These are phyloP conservation scores for Fusarium sp. DNA, from an alignment of 2,329 filamentous ascomycete species.

Conservation along the genomic window DNA sequence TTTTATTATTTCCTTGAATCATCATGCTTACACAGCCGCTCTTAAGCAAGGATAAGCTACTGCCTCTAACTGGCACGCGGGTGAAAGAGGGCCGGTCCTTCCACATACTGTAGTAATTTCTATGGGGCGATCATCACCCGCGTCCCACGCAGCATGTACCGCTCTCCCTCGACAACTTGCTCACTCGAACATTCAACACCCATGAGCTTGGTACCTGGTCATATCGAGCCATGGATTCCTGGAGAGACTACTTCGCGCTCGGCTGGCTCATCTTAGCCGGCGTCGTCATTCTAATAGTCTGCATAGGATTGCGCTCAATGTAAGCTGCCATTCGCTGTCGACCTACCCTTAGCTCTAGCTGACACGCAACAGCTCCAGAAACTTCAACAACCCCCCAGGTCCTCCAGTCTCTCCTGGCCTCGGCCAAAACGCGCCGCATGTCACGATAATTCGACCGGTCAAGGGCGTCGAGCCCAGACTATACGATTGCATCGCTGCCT, in stretches of 20 bases:
- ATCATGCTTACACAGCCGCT: not conserved
- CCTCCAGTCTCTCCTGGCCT: slow-evolving; percentile 65
- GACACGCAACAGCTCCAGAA: slow-evolving; percentile 57
- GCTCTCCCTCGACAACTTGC: not conserved
- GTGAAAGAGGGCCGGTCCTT: not conserved
- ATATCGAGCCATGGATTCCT: slow-evolving; percentile 41
- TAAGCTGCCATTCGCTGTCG: slow-evolving; percentile 48
- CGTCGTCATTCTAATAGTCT: slow-evolving; percentile 65
- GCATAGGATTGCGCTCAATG: slow-evolving; percentile 68
- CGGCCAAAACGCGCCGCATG: slow-evolving; percentile 72
- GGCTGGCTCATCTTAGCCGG: slow-evolving; percentile 66
- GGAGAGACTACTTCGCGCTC: slow-evolving; percentile 56
- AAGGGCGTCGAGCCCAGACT: slow-evolving; percentile 92
- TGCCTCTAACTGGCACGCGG: not conserved
- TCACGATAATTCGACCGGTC: slow-evolving; percentile 92
- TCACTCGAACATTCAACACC: not conserved
- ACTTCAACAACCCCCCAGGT: slow-evolving; percentile 63
- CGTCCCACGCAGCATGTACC: not conserved
- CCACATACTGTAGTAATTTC: not conserved
- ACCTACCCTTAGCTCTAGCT: not conserved
- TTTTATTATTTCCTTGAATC: not conserved
- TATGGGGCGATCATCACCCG: not conserved
- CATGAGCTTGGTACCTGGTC: not conserved
- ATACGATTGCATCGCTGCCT: slow-evolving; percentile 91
- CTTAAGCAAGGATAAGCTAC: not conserved